Percentiles rank a stretch among this genome's conserved stretches.
phyloP scores from a whole-genome alignment of 2,329 filamentous ascomycete species.

The Cordyceps militaris region DNA sequence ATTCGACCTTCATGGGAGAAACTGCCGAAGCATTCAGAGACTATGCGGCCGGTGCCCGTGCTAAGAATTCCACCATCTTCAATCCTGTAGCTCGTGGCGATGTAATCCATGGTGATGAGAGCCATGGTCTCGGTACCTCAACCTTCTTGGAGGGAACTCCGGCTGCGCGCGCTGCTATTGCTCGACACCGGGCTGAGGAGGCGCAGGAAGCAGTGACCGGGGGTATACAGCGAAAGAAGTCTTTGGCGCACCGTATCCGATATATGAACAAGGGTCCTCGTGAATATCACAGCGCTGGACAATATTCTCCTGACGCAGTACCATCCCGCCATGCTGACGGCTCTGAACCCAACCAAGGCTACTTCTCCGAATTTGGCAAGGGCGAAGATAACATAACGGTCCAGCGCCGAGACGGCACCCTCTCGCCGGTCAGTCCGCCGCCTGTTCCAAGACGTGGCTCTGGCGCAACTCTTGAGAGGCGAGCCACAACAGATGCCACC shows the following conservation, averaged over 20 bases:
- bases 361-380: conserved; percentile 70
- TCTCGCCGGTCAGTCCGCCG: conserved; percentile 52
- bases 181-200: conserved; percentile 65
- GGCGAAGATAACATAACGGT: conserved; percentile 46
- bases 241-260: conserved; percentile 83
- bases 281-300: conserved; percentile 49
- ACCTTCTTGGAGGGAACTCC: conserved; percentile 94
- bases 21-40: conserved; percentile 83
- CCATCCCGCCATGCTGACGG: conserved; percentile 27
- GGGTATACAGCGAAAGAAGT: conserved; percentile 84
- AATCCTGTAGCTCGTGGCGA: conserved; percentile 62
- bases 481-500: conserved; percentile 52
- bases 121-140: conserved; percentile 79
- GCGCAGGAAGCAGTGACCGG: conserved; percentile 48
- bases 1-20: conserved; percentile 78
- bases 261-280: conserved; percentile 69
- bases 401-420: conserved; percentile 31
- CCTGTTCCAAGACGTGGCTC: conserved; percentile 33
- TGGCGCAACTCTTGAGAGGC: conserved; percentile 50
- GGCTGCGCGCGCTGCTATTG: conserved; percentile 71
- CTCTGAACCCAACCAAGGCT: conserved; percentile 56
- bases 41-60: conserved; percentile 46
- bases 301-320: conserved; percentile 33
- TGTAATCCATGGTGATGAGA: conserved; percentile 76
- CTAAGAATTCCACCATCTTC: conserved; percentile 44